These are phyloP conservation scores for Fraxinus ornus DNA, from an alignment of 305 asterid species.

Conservation along the genomic window DNA sequence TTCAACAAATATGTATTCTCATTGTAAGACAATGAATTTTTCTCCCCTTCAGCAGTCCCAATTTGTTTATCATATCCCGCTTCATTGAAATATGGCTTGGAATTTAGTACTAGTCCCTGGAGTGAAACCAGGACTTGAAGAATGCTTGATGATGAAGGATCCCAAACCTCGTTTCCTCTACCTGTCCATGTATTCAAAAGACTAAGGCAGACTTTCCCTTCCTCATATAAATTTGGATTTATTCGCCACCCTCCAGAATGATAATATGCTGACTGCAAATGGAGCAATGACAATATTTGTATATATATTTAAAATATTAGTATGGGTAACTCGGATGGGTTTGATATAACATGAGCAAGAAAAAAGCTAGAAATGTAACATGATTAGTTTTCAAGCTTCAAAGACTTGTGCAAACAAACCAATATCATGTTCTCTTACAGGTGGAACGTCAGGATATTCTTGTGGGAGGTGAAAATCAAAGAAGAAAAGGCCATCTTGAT, in stretches of 20 bases:
- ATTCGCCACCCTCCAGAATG: constrained; percentile 98
- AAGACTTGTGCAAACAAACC: constrained; percentile 2
- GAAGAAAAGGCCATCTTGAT: constrained; percentile 96
- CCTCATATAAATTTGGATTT: constrained; percentile 95
- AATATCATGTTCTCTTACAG: constrained; percentile 45
- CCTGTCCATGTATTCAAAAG: constrained; percentile 97
- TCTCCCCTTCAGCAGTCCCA: constrained; percentile 98
- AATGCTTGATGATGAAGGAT: constrained; percentile 90
- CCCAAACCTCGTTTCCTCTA: constrained; percentile 96
- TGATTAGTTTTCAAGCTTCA: constrained; percentile 9
- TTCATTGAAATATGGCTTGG: constrained; percentile 93
- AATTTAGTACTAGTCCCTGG: constrained; percentile 88
- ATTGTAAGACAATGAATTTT: constrained; percentile 83
- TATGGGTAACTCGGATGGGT: background rate
- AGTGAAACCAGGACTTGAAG: constrained; percentile 97
- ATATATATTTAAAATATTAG: background rate
- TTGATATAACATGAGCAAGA: background rate
- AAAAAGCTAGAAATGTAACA: background rate
- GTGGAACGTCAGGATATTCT: constrained; percentile 88
- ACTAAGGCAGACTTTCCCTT: constrained; percentile 96
- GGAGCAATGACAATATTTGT: constrained; percentile 15
- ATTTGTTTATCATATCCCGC: constrained; percentile 94
- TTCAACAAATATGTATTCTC: constrained; percentile 85
- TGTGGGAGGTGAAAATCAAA: constrained; percentile 92
- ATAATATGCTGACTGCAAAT: constrained; percentile 78